Evolutionary conservation across 352 stramenopile species (phyloP).

Genomic region (Saprolegnia diclina): DNA sequence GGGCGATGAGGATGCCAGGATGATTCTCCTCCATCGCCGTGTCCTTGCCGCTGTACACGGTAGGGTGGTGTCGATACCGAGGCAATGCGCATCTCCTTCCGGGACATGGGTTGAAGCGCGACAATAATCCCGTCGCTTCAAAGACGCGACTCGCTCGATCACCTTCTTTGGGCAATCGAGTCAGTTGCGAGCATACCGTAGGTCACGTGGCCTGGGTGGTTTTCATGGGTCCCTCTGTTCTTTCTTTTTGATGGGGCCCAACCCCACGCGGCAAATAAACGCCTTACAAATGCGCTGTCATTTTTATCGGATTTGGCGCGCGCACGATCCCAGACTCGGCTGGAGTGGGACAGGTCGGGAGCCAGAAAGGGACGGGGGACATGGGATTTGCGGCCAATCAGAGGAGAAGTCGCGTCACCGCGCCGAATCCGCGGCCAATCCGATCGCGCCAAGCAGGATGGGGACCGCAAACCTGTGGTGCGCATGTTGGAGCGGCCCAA

Average conservation of each 20-base stretch:
- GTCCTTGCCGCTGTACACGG: no score
- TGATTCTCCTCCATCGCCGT: no score
- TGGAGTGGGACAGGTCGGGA: constrained; percentile 10
- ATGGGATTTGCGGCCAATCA: background rate
- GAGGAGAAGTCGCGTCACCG: background rate
- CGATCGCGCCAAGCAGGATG: background rate
- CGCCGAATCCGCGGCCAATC: background rate
- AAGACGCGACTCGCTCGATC: background rate
- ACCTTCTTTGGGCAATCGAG: background rate
- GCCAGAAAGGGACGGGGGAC: constrained; percentile 22
- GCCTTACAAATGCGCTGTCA: no score
- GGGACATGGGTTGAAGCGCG: background rate
- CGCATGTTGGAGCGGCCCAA: background rate
- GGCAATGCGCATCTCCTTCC: no score
- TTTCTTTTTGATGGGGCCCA: background rate
- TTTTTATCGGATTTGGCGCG: no score
- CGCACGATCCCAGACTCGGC: background rate
- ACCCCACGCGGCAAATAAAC: no score
- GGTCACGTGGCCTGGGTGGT: background rate
- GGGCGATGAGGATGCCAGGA: no score
- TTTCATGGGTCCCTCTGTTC: background rate
- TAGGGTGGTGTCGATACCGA: no score
- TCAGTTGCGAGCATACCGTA: background rate
- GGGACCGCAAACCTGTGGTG: constrained; percentile 10
- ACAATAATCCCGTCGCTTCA: background rate